A percentile compares a stretch with the other conserved stretches of the same genome.
Conservation (phyloP, 2,329 filamentous ascomycete genomes). For the Lasiodiplodia theobromae region DNA sequence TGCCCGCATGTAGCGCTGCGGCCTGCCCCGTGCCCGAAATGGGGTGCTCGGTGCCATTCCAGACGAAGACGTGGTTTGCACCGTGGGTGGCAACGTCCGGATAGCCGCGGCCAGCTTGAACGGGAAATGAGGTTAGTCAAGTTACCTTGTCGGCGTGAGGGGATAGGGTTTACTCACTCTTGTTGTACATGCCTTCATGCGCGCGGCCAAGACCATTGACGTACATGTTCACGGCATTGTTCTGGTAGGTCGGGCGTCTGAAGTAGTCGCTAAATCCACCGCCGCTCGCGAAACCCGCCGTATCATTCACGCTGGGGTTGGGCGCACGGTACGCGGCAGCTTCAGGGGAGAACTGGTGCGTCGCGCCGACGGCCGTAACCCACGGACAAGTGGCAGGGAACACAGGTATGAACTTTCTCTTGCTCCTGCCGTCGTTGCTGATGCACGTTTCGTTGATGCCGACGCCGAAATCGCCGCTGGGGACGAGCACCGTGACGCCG, state of each 20-base stretch:
- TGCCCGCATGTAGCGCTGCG: slow-evolving; percentile 35
- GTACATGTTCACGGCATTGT: slow-evolving; percentile 50
- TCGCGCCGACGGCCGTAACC: slow-evolving; percentile 56
- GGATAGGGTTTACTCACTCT: slow-evolving; percentile 28
- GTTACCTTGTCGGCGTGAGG: not conserved
- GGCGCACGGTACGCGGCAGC: slow-evolving; percentile 35
- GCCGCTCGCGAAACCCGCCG: slow-evolving; percentile 42
- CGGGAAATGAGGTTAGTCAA: not conserved
- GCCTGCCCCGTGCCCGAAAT: slow-evolving; percentile 36
- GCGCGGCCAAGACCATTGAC: slow-evolving; percentile 48
- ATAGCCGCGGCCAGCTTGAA: slow-evolving; percentile 53
- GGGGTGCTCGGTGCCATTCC: slow-evolving; percentile 31
- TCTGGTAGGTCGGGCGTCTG: slow-evolving; percentile 53
- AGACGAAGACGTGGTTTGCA: slow-evolving; percentile 40
- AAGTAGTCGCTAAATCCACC: slow-evolving; percentile 48
- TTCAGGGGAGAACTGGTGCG: slow-evolving; percentile 33
- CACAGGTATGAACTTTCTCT: slow-evolving; percentile 55
- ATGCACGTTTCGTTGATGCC: slow-evolving; percentile 42
- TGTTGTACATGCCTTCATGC: slow-evolving; percentile 51
- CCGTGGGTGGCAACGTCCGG: slow-evolving; percentile 59
- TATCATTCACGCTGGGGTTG: slow-evolving; percentile 30
- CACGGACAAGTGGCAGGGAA: slow-evolving; percentile 62
- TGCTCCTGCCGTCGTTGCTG: slow-evolving; percentile 39
- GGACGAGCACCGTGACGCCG: slow-evolving; percentile 57
- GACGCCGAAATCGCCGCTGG: slow-evolving; percentile 58